A percentile compares a stretch with the other conserved stretches of the same genome.
Conservation (phyloP, 148 eudicot species). For the Spergularia bocconei region DNA sequence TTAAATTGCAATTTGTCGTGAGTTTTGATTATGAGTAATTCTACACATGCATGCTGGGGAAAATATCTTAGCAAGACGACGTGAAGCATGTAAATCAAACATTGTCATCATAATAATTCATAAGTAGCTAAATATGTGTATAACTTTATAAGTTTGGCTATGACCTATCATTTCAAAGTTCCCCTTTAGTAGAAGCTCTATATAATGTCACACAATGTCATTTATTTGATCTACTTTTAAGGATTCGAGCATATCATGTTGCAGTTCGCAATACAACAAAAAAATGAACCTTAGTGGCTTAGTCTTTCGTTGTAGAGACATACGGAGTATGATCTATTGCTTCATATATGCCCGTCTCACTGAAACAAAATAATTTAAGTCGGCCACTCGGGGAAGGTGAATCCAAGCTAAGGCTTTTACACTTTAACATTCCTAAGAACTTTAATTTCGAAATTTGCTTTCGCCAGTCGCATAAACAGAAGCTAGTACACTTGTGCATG, state of each 20-base stretch:
- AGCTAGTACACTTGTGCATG: too few species aligned
- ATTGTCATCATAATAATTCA: neutral
- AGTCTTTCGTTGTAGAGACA: too few species aligned
- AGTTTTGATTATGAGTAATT: neutral
- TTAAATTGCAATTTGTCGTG: too few species aligned
- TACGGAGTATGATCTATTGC: too few species aligned
- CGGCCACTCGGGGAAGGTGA: too few species aligned
- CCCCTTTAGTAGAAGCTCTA: neutral
- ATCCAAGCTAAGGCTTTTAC: too few species aligned
- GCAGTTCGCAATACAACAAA: neutral
- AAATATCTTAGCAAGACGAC: neutral
- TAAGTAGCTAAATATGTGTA: neutral
- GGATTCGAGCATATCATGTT: neutral
- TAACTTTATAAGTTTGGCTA: slow-evolving; percentile 8
- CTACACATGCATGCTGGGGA: neutral
- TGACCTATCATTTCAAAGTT: slow-evolving; percentile 13
- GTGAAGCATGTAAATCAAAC: slow-evolving; percentile 4
- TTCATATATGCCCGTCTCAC: too few species aligned
- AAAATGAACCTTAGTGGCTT: too few species aligned
- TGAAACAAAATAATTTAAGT: neutral
- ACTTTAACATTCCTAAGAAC: too few species aligned
- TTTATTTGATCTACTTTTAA: neutral
- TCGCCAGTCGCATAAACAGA: too few species aligned
- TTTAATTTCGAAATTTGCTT: too few species aligned
- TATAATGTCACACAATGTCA: slow-evolving; percentile 1